phyloP scores from a whole-genome alignment of 2,329 filamentous ascomycete species.

The Monascus ruber region DNA sequence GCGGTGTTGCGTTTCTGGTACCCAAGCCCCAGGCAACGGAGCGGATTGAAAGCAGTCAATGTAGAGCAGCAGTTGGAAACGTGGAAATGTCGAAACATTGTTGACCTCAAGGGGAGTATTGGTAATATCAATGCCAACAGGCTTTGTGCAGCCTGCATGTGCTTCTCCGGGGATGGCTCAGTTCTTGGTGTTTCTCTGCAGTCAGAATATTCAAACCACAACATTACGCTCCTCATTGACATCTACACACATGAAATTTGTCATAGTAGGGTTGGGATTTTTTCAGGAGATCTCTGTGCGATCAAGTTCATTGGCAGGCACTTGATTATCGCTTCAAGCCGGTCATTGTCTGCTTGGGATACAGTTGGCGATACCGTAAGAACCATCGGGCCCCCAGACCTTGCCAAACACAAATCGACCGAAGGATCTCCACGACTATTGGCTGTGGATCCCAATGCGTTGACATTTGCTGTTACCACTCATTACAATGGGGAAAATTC shows the following conservation, averaged over 20 bases:
- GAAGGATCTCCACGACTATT: slow-evolving; percentile 31
- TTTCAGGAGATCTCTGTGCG: slow-evolving; percentile 53
- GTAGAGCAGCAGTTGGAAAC: slow-evolving; percentile 47
- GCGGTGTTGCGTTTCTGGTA: slow-evolving; percentile 69
- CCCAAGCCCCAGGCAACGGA: slow-evolving; percentile 56
- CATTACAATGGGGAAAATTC: slow-evolving; percentile 14
- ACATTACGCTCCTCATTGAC: slow-evolving; percentile 66
- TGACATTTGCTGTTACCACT: slow-evolving; percentile 56
- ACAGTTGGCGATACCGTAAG: slow-evolving; percentile 65
- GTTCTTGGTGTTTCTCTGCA: slow-evolving; percentile 54
- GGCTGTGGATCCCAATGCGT: slow-evolving; percentile 55
- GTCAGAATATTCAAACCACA: slow-evolving; percentile 36
- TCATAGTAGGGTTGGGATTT: slow-evolving; percentile 56
- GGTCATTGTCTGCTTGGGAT: slow-evolving; percentile 64
- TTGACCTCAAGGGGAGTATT: slow-evolving; percentile 35
- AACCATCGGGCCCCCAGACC: slow-evolving; percentile 50
- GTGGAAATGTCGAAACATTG: slow-evolving; percentile 58
- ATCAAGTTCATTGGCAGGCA: slow-evolving; percentile 61
- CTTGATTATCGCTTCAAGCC: slow-evolving; percentile 62
- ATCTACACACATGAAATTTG: slow-evolving; percentile 55
- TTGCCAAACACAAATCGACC: slow-evolving; percentile 2
- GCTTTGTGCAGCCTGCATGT: slow-evolving; percentile 50
- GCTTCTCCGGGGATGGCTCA: slow-evolving; percentile 77
- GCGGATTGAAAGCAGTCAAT: slow-evolving; percentile 50
- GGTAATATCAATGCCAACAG: slow-evolving; percentile 16